phyloP scores from a whole-genome alignment of 805 yeast genomes.

The Phaffomyces opuntiae region DNA sequence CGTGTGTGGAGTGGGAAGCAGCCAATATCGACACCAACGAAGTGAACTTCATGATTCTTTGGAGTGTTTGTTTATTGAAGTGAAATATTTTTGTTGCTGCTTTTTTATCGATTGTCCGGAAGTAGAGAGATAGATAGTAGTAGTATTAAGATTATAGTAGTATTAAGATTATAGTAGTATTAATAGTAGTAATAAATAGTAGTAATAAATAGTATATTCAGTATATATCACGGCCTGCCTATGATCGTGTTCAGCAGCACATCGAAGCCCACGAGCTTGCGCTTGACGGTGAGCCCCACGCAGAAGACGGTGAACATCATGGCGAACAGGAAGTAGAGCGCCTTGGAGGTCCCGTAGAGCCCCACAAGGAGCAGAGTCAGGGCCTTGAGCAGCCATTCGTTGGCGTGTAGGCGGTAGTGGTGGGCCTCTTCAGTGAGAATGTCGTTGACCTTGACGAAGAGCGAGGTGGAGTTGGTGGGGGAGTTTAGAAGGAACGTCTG shows the following conservation, averaged over 20 bases:
- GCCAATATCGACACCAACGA: no score
- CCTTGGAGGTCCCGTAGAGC: neutral
- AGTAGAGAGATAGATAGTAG: no score
- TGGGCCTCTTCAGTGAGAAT: neutral
- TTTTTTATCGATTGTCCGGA: no score
- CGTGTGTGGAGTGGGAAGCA: no score
- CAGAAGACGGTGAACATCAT: constrained; percentile 2
- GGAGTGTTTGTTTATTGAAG: no score
- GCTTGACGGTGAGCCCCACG: neutral
- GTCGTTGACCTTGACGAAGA: neutral
- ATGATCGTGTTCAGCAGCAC: neutral
- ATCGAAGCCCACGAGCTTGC: neutral
- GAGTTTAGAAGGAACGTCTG: no score
- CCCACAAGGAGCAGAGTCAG: neutral
- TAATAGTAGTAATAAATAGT: no score
- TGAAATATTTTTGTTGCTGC: no score
- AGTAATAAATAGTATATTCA: neutral
- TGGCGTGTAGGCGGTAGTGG: no score
- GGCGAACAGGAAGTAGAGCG: neutral
- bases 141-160: no score
- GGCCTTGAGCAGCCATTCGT: neutral
- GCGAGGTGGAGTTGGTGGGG: neutral
- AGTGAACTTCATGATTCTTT: no score
- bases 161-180: no score
- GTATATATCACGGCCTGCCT: neutral